A percentile compares a stretch with the other conserved stretches of the same genome.
phyloP scores from a whole-genome alignment of 495 filamentous ascomycete genomes.

The Aeminium ludgeri region DNA sequence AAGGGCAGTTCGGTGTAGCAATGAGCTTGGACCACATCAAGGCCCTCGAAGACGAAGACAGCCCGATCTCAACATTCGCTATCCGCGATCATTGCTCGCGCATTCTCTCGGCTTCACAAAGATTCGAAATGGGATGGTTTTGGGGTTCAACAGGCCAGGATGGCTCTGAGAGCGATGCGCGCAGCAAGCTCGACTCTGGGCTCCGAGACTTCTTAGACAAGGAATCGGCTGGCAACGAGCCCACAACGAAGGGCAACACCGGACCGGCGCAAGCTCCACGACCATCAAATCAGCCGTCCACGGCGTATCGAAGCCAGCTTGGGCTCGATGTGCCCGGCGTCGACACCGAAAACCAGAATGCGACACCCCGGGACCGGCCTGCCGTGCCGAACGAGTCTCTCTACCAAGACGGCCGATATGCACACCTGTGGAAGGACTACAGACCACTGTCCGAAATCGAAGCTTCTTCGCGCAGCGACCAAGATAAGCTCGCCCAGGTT shows the following conservation, averaged over 20 bases:
- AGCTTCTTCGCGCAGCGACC: conserved; percentile 44
- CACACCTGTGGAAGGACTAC: conserved; percentile 85
- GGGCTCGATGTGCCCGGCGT: conserved; percentile 15
- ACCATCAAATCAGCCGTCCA: conserved; percentile 12
- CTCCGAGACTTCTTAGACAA: conserved; percentile 70
- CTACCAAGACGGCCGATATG: conserved; percentile 73
- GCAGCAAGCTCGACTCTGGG: conserved; percentile 65
- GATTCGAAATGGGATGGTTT: conserved; percentile 52
- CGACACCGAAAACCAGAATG: conserved; percentile 23
- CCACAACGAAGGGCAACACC: conserved; percentile 11
- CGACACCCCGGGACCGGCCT: conserved; percentile 4
- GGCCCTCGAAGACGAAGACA: too few relatives aligned
- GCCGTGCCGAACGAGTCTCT: conserved; percentile 37
- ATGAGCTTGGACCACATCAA: too few relatives aligned
- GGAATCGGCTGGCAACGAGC: conserved; percentile 31
- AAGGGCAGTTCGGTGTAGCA: too few relatives aligned
- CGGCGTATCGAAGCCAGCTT: conserved; percentile 11
- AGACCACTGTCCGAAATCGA: conserved; percentile 47
- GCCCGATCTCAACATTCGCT: too few relatives aligned
- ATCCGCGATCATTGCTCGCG: too few relatives aligned
- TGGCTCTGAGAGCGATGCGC: conserved; percentile 40
- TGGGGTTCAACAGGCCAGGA: conserved; percentile 26
- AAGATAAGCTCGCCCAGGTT: conserved; percentile 57
- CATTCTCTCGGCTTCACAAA: too few relatives aligned
- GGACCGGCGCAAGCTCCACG: conserved; percentile 11